Conservation (phyloP, 2,329 filamentous ascomycete species). For the Fusarium denticulatum region DNA sequence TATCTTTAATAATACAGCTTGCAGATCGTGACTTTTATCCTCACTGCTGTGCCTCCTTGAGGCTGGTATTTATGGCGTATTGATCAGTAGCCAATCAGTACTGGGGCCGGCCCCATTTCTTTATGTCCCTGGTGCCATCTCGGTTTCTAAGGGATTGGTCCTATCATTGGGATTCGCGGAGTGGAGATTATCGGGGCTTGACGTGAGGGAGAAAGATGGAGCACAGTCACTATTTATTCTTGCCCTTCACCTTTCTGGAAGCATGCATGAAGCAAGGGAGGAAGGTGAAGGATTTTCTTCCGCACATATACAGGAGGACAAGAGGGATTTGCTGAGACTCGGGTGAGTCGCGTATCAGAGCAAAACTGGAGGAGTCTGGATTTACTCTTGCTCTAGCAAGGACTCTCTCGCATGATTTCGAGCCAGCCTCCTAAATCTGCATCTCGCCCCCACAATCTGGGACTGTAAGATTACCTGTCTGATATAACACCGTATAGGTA, state of each 20-base stretch:
- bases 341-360: neutral
- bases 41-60: too few relatives aligned
- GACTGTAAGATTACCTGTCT: neutral
- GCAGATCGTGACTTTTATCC: too few relatives aligned
- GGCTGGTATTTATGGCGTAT: too few relatives aligned
- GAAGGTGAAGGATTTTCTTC: constrained; percentile 2
- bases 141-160: too few relatives aligned
- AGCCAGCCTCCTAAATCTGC: neutral
- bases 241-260: constrained; percentile 5
- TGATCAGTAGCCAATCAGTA: too few relatives aligned
- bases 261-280: constrained; percentile 29
- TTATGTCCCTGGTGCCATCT: too few relatives aligned
- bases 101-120: too few relatives aligned
- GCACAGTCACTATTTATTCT: neutral
- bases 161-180: neutral
- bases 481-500: neutral
- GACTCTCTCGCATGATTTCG: neutral
- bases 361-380: neutral
- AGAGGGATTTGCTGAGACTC: constrained; percentile 19
- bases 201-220: constrained; percentile 29
- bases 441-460: neutral
- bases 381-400: neutral
- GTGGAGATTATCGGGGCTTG: constrained; percentile 28
- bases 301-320: neutral
- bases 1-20: too few relatives aligned